Base-by-base conservation (phyloP, 805 yeast species). In the Wickerhamomyces mucosus region DNA sequence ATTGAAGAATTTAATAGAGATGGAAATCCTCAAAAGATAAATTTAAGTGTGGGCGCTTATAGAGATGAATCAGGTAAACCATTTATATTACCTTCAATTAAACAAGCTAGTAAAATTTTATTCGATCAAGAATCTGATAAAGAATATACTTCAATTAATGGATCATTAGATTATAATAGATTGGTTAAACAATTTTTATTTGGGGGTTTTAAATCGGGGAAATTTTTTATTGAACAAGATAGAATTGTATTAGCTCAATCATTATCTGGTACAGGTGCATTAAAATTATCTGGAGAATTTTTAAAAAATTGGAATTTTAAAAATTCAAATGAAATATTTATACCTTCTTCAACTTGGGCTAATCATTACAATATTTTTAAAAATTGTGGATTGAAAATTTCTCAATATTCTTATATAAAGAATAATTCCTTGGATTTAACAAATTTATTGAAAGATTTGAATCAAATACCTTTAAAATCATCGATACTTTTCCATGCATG, bases 311-410 rank as follows among this genome's bases (percentile, higher is more conserved):
- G 79, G 66, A 65, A 75, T 3, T 41, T 41, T 7, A 31, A 32
- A 50, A 64, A 69, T 44, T 53, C 56, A 6, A 31, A 31, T 10
- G 43, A 56, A 17, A 69, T 88, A 35, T 69, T 77, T 51, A 68
- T 85, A 33, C 92, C 96, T 31, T 70, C 75, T 49, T 96, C 95
- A 33, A 81, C 96, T 12, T 88, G 97, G 97, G 85, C 95, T 25
- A 89, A 88, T 60, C 96, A 88, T 61, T 61, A 71, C 41, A 82
- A 86, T 33, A 83, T 86, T 29, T 79, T 85, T 59, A 59, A 66
- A 34, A 80, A 72, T 41, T 74, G 85, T 19, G 95, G 94, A 14
- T 61, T 86, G 37, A 45, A 63, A 35, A 61, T 78, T 4, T 69
- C 65, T 41, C 65, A 61, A 50, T 85, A 85, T 59, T 63, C 77